Percentiles rank a stretch among this genome's conserved stretches.
These are phyloP conservation scores for Malus fusca DNA, from an alignment of 306 rosid genomes.

Conservation along the genomic window DNA sequence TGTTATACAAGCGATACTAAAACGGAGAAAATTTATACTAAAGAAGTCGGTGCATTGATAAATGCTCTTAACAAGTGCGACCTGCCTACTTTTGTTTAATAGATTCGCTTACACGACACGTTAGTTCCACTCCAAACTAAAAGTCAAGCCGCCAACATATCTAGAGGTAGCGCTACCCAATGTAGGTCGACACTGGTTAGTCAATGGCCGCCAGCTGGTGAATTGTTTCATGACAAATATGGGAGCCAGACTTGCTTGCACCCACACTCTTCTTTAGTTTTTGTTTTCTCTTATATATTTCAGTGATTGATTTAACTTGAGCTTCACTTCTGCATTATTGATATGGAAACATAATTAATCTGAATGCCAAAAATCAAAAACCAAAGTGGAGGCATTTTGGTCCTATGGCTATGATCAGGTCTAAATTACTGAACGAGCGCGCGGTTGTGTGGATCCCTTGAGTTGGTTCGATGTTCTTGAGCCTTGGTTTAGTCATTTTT, in stretches of 20 bases:
- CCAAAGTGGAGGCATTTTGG: not conserved
- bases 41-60: no score
- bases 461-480: slow-evolving; percentile 5
- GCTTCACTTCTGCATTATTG: not conserved
- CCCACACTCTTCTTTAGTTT: not conserved
- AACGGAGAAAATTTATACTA: no score
- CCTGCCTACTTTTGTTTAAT: no score
- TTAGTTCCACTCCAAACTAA: not conserved
- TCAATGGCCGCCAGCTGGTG: not conserved
- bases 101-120: not conserved
- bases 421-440: not conserved
- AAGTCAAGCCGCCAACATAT: not conserved
- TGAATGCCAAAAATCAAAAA: not conserved
- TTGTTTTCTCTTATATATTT: not conserved
- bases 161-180: not conserved
- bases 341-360: not conserved
- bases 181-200: not conserved
- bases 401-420: not conserved
- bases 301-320: not conserved
- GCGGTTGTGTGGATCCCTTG: slow-evolving; percentile 46
- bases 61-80: no score
- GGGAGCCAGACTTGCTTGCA: not conserved
- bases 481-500: not conserved
- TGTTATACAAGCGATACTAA: no score
- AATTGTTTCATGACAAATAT: not conserved